Evolutionary conservation across 1,139 yeast species (phyloP), one percentile per base, ranked within the genome.

Genomic region (Sugiyamaella pinicola): DNA sequence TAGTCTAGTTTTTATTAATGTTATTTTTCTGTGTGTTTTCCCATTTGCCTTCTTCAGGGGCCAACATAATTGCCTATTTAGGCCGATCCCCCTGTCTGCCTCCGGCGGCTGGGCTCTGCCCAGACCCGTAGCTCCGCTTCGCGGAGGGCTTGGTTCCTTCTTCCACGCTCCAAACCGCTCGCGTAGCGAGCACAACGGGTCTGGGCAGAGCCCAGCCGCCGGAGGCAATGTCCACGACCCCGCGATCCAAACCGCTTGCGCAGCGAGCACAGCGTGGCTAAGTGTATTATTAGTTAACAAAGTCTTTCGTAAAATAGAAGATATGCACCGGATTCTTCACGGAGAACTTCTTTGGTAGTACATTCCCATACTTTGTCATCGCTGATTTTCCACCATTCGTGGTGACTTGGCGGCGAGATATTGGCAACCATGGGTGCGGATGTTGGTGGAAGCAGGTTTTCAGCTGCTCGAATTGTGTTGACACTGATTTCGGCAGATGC

Each of bases 351-450:
- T 1, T 74, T 71, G 12, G 74, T 69, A n/a, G 81, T 75, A 24
- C 80, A 83, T 65, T 89, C 96, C 47, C 80, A 72, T 3, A 86
- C 81, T 38, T 74, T 75, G 1, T 88, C 77, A 69, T 91, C 98
- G 58, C 95, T 87, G 26, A 90, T 81, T 61, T 87, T 78, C 98
- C 98, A 91, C 74, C 82, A 91, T 15, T 79, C 76, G 54, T 58
- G 55, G 42, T 46, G 50, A 24, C 53, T 41, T 39, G 52, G 53
- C 18, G 53, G 50, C 28, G 49, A 13, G 54, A 35, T 28, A 56
- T 41, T 28, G 58, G 45, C 10, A 41, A 37, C 21, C 17, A 10
- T 26, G 34, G 46, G 8, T 4, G 35, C 8, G 35, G 21, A 15
- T 8, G 28, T 22, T 31, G 49, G 54, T 37, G 42, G 41, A 10